phyloP scores from a whole-genome alignment of 1,284 basidiomycete genomes.

The Coniferiporia weirii region DNA sequence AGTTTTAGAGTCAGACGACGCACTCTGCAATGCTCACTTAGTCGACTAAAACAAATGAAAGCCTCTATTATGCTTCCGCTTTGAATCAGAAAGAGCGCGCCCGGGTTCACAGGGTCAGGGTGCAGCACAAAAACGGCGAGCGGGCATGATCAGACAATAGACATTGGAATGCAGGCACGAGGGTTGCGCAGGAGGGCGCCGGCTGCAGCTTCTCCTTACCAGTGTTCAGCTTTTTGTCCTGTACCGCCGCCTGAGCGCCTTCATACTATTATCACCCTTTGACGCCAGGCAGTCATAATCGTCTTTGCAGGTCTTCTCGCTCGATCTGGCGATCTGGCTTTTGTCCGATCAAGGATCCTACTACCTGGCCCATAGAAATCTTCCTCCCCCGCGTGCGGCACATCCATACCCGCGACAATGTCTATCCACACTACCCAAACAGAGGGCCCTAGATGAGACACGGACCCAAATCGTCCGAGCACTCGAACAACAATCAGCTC shows the following conservation, averaged over 20 bases:
- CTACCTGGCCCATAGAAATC: not conserved
- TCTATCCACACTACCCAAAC: not conserved
- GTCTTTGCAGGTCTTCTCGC: slow-evolving; percentile 6
- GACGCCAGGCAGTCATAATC: not conserved
- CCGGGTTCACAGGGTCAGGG: slow-evolving; percentile 6
- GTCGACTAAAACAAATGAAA: slow-evolving; percentile 12
- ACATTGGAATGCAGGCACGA: slow-evolving; percentile 17
- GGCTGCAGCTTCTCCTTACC: not conserved
- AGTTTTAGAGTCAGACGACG: not conserved
- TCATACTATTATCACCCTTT: slow-evolving; percentile 10
- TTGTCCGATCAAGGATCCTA: slow-evolving; percentile 15
- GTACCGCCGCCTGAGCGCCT: slow-evolving; percentile 6
- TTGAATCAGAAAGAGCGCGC: not conserved
- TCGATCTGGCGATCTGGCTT: slow-evolving; percentile 7
- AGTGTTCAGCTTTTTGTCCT: slow-evolving; percentile 9
- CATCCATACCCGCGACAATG: not conserved
- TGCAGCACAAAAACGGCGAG: slow-evolving; percentile 8
- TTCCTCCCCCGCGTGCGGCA: not conserved
- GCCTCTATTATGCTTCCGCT: slow-evolving; percentile 4
- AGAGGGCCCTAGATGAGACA: slow-evolving; percentile 1
- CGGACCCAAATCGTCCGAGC: not conserved
- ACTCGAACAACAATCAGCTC: slow-evolving; percentile 10
- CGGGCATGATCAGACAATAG: slow-evolving; percentile 11
- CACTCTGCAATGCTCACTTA: slow-evolving; percentile 6
- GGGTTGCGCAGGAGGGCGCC: not conserved